Conservation (phyloP, 1,139 yeast species). For the Candida sanyaensis region DNA sequence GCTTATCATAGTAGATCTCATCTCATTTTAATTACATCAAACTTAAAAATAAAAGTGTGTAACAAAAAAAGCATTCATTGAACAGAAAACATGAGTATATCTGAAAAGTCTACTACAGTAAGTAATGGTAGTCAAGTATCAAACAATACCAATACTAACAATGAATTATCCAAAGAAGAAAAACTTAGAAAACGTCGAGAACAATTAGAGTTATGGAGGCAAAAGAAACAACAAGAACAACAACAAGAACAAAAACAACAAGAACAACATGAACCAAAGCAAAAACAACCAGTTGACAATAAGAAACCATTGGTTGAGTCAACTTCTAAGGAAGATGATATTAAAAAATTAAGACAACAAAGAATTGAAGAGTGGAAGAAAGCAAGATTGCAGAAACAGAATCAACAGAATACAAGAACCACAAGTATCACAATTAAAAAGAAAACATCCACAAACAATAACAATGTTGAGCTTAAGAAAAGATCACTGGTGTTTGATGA, state of each 20-base stretch:
- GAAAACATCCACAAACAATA: constrained; percentile 1
- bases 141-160: constrained; percentile 12
- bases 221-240: constrained; percentile 33
- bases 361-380: constrained; percentile 45
- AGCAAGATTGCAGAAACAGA: constrained; percentile 21
- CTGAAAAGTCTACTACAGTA: neutral
- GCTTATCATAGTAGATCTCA: neutral
- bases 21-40: neutral
- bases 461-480: neutral
- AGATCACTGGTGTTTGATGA: constrained; percentile 14
- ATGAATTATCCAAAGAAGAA: constrained; percentile 28
- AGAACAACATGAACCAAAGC: too few species aligned
- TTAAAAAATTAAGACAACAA: constrained; percentile 25
- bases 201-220: constrained; percentile 43
- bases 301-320: neutral
- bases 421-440: constrained; percentile 3
- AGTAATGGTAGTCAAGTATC: constrained; percentile 2
- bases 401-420: constrained; percentile 7
- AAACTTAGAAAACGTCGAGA: constrained; percentile 39
- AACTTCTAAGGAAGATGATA: constrained; percentile 13
- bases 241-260: neutral
- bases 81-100: constrained; percentile 4
- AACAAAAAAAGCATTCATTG: too few species aligned
- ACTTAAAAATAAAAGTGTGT: neutral
- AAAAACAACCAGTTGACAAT: neutral